Percentiles rank a stretch among this genome's conserved stretches.
These are phyloP conservation scores for Ascochyta rabiei DNA, from an alignment of 2,329 filamentous ascomycete species.

Conservation along the genomic window DNA sequence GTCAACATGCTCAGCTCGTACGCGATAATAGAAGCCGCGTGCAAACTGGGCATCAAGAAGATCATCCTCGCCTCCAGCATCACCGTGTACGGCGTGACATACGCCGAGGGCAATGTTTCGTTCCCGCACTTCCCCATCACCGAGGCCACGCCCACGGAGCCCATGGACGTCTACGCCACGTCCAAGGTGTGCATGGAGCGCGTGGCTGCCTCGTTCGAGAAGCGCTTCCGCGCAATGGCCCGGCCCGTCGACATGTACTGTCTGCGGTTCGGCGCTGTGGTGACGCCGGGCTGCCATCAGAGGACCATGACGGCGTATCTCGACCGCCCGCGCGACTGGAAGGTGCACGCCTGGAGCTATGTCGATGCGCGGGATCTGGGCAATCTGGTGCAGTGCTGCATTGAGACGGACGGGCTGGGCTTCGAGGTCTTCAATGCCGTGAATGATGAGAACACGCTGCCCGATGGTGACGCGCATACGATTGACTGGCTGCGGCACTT, in stretches of 20 bases:
- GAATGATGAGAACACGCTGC: conserved; percentile 62
- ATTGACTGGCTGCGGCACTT: conserved; percentile 56
- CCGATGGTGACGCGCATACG: conserved; percentile 46
- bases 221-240: conserved; percentile 50
- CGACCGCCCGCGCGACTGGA: conserved; percentile 55
- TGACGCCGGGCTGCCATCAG: conserved; percentile 63
- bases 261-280: conserved; percentile 64
- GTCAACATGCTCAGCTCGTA: conserved; percentile 50
- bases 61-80: conserved; percentile 64
- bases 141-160: conserved; percentile 62
- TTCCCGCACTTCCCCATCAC: conserved; percentile 64
- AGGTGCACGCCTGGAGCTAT: conserved; percentile 66
- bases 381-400: conserved; percentile 61
- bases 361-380: conserved; percentile 66
- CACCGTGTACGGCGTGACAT: conserved; percentile 64
- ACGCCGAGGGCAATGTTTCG: conserved; percentile 61
- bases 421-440: conserved; percentile 69
- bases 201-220: conserved; percentile 60
- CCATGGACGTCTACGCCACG: conserved; percentile 65
- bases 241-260: conserved; percentile 61
- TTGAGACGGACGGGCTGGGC: conserved; percentile 62
- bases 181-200: conserved; percentile 65
- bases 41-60: conserved; percentile 65
- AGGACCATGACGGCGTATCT: conserved; percentile 57
- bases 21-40: conserved; percentile 67